Conservation (phyloP, 2,329 filamentous ascomycete species). For the Pseudogymnoascus sp. region DNA sequence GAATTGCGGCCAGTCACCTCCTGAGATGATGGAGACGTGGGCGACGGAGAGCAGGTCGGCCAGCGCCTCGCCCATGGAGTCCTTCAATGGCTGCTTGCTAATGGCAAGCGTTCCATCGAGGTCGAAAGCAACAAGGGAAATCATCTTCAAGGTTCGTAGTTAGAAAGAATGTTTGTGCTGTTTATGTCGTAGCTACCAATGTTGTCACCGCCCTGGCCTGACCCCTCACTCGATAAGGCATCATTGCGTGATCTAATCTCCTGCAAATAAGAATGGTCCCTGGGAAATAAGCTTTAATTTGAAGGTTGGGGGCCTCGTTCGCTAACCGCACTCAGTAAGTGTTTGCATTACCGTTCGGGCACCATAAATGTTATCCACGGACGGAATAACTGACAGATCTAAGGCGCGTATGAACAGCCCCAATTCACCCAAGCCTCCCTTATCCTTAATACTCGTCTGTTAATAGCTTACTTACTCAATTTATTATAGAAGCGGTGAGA, state of each 20-base stretch:
- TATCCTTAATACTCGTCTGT: not conserved
- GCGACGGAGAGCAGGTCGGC: constrained; percentile 32
- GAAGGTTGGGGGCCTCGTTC: not conserved
- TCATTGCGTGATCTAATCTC: not conserved
- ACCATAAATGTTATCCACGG: not conserved
- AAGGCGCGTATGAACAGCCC: not conserved
- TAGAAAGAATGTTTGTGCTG: not conserved
- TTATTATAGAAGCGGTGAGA: not conserved
- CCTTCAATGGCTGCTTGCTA: constrained; percentile 31
- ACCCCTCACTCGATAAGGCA: constrained; percentile 4
- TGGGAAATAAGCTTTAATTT: constrained; percentile 2
- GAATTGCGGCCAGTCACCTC: constrained; percentile 37
- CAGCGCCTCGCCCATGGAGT: constrained; percentile 29
- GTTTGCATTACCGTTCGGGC: not conserved
- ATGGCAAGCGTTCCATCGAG: constrained; percentile 33
- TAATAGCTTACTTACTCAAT: not conserved
- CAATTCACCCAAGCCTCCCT: not conserved
- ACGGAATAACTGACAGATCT: not conserved
- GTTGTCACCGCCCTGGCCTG: not conserved
- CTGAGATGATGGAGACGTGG: constrained; percentile 35
- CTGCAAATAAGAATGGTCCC: not conserved
- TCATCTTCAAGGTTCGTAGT: constrained; percentile 22
- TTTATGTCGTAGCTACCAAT: not conserved
- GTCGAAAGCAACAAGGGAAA: constrained; percentile 32
- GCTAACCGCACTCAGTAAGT: not conserved